Conservation (phyloP, 331 rosid species). For the Rosa hybrid region DNA sequence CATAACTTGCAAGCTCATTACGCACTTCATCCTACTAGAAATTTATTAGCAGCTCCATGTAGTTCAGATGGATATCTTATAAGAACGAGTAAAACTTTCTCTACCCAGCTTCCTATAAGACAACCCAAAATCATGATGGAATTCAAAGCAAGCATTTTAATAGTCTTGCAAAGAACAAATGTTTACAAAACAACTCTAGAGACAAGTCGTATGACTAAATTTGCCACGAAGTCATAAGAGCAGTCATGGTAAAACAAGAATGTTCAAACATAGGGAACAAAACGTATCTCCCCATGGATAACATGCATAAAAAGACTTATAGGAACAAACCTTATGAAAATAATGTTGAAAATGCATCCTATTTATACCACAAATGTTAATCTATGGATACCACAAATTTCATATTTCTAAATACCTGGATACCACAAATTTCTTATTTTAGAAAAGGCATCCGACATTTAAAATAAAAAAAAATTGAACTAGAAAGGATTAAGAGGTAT, state of each 20-base stretch:
- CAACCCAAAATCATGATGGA: conserved; percentile 25
- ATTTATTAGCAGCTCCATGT: conserved; percentile 65
- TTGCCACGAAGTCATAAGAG: background rate
- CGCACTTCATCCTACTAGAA: conserved; percentile 40
- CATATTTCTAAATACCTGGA: too few relatives aligned
- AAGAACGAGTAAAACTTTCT: conserved; percentile 55
- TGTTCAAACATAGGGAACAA: background rate
- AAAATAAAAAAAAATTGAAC: too few relatives aligned
- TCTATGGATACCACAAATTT: too few relatives aligned
- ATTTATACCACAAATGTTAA: too few relatives aligned
- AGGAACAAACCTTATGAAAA: conserved; percentile 45
- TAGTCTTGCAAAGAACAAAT: background rate
- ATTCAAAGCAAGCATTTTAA: background rate
- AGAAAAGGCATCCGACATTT: too few relatives aligned
- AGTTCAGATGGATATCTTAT: conserved; percentile 78
- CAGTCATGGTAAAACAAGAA: background rate
- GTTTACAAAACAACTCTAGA: background rate
- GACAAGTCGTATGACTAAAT: background rate
- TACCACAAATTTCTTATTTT: too few relatives aligned
- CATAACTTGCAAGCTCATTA: too few relatives aligned
- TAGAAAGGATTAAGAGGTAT: too few relatives aligned
- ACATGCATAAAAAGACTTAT: background rate
- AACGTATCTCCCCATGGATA: background rate
- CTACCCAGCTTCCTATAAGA: conserved; percentile 71
- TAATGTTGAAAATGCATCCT: conserved; percentile 27